A percentile compares a stretch with the other conserved stretches of the same genome.
Conservation (phyloP, 768 basidiomycete species). For the Lepiota brunneoincarnata region DNA sequence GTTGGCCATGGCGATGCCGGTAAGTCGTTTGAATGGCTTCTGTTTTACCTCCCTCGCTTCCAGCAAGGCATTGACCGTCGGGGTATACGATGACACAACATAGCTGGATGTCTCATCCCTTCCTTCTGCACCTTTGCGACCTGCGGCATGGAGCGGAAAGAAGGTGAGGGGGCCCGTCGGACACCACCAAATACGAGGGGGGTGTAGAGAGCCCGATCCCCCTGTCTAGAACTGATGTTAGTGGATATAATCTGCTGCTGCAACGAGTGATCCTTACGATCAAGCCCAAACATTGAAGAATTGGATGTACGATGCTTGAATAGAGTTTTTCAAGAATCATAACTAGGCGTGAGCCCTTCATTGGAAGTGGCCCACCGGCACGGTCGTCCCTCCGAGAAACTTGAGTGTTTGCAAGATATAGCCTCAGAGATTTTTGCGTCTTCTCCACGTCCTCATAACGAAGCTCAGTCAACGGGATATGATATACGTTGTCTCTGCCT, state of each 20-base stretch:
- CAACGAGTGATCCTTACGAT: neutral
- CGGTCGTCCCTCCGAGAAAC: neutral
- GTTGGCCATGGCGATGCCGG: neutral
- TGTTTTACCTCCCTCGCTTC: neutral
- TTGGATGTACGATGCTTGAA: neutral
- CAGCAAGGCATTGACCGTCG: conserved; percentile 10
- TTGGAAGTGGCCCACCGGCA: no score
- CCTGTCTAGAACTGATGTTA: neutral
- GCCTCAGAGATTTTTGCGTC: no score
- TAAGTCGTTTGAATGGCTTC: neutral
- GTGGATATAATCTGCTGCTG: no score
- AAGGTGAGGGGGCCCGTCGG: conserved; percentile 27
- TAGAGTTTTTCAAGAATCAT: neutral
- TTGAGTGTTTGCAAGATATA: neutral
- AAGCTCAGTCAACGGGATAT: conserved; percentile 1
- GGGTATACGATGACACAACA: conserved; percentile 20
- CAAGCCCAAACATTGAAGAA: neutral
- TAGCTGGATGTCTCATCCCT: conserved; percentile 9
- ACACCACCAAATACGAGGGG: conserved; percentile 22
- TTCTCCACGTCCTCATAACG: neutral
- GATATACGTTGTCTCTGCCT: neutral
- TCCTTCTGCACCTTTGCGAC: conserved; percentile 16
- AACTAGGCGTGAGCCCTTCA: neutral
- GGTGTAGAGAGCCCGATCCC: neutral
- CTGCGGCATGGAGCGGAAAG: conserved; percentile 37